Evolutionary conservation across 345 rosid species (phyloP).

Genomic region (Luvunga scandens): DNA sequence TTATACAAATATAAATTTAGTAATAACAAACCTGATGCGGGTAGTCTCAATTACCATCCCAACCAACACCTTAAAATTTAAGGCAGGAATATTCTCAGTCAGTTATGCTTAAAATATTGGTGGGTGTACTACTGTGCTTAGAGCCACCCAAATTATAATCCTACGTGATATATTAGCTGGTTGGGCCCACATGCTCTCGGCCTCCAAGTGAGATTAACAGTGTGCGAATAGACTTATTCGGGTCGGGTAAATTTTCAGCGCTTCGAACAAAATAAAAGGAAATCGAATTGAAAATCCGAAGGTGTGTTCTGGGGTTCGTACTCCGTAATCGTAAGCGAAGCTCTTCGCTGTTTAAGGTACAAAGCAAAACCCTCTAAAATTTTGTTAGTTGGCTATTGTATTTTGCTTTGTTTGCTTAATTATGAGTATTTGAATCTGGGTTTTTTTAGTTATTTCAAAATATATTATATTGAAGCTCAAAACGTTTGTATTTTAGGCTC

Average conservation of each 20-base stretch:
- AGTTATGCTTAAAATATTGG: too few relatives aligned
- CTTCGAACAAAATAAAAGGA: neutral
- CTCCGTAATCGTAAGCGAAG: neutral
- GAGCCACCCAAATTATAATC: too few relatives aligned
- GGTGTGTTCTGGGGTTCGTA: neutral
- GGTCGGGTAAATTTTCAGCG: neutral
- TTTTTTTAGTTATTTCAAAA: neutral
- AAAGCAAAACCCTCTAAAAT: neutral
- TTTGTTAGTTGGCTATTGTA: neutral
- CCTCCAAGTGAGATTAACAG: neutral
- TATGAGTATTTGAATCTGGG: neutral
- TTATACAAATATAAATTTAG: too few relatives aligned
- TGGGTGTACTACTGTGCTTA: too few relatives aligned
- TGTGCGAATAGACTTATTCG: neutral
- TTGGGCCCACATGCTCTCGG: neutral
- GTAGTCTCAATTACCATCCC: too few relatives aligned
- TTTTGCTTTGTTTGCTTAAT: neutral
- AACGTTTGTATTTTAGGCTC: neutral
- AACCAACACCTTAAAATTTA: accelerated
- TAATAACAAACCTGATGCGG: too few relatives aligned
- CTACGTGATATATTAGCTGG: neutral
- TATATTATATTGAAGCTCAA: neutral
- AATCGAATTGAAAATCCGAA: neutral
- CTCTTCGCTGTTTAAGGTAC: neutral
- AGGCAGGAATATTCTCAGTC: too few relatives aligned